Conservation (phyloP, 148 eudicot species). For the Chenopodium quinoa region DNA sequence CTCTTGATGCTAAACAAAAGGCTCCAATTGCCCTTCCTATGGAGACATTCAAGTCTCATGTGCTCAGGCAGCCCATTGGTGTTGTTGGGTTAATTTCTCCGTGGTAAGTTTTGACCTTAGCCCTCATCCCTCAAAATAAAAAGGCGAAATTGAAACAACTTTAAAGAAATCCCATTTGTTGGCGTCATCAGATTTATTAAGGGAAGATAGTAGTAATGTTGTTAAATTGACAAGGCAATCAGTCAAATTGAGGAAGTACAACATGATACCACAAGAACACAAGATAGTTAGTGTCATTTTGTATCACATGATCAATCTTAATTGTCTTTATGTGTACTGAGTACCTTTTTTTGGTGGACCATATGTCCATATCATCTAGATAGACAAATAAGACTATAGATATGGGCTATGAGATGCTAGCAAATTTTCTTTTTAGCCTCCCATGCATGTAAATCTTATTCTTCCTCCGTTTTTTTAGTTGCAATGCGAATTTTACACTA, state of each 20-base stretch:
- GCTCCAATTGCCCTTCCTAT: slow-evolving; percentile 77
- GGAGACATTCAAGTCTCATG: slow-evolving; percentile 83
- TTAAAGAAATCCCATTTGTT: background rate
- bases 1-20: slow-evolving; percentile 81
- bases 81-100: slow-evolving; percentile 98
- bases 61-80: slow-evolving; percentile 83
- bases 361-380: background rate
- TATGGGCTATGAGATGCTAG: background rate
- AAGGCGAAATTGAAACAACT: background rate
- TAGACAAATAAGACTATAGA: background rate
- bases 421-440: background rate
- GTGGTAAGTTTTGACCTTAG: slow-evolving; percentile 47
- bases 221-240: background rate
- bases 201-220: background rate
- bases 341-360: background rate
- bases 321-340: background rate
- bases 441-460: no score
- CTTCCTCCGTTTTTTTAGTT: no score
- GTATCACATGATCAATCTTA: no score
- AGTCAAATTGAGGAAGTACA: background rate
- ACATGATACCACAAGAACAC: background rate
- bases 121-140: background rate
- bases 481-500: no score
- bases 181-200: background rate
- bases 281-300: background rate